Evolutionary conservation across 352 stramenopile genomes (phyloP), one percentile per base, ranked within the genome.

Genomic region (Blastocystis sp.): DNA sequence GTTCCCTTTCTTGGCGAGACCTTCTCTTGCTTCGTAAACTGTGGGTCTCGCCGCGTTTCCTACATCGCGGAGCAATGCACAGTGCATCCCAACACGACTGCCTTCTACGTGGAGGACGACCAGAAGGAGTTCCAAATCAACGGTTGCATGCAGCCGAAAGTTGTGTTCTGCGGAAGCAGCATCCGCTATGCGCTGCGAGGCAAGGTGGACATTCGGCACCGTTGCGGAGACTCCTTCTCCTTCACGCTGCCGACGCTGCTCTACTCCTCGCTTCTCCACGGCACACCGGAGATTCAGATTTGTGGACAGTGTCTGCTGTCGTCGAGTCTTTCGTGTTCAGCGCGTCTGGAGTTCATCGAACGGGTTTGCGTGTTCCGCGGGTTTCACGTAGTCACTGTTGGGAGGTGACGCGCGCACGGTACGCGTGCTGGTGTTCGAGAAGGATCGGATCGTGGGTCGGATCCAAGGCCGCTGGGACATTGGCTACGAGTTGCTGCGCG

Each of bases 401-500:
- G 69, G 69, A 27, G 69, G 69, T 11, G 69, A 81, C 44, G 9
- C 46, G 6, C 32, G 32, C 6, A 27, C 44, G 32, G 46, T 81
- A n/a, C 69, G 69, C 1, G 48, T 64, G 14, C 27, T 46, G 8
- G 48, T 81, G 8, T 32, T 24, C 1, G 29, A 38, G 14, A 38
- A 64, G 6, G 27, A 38, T 4, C 21, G 1, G 44, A 81, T 81
- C 29, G 11, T 4, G 4, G 61, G 24, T 27, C 46, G 69, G 21
- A 51, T 81, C 16, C 14, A 57, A 24, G 69, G 69, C 4, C 32
- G 69, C 61, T 81, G 69, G 69, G 69, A 81, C 46, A 63, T 81
- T 44, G 69, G 69, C 29, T 81, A 64, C 44, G 69, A 81, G 36
- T 34, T 81, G 8, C 36, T 48, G 6, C 32, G 48, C 24, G 69